These are phyloP conservation scores for Pythium pyrilobum DNA, from an alignment of 352 stramenopile genomes.

Conservation along the genomic window DNA sequence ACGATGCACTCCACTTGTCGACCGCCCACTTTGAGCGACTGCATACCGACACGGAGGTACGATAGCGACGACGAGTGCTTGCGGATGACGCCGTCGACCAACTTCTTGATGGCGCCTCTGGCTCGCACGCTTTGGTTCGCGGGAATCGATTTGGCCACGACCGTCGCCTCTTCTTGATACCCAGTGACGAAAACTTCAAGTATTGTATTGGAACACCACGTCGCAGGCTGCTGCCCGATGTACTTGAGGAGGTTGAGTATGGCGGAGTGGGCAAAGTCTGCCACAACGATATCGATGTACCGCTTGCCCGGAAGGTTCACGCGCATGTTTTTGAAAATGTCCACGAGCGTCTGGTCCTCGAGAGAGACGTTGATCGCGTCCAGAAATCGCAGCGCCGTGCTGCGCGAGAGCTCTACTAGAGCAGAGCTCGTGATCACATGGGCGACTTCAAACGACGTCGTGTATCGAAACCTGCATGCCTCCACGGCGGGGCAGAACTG, in stretches of 20 bases:
- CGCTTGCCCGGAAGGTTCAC: neutral
- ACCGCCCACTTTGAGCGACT: neutral
- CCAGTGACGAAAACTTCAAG: neutral
- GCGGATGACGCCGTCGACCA: neutral
- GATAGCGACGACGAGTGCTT: constrained; percentile 1
- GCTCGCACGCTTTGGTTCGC: neutral
- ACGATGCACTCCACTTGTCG: neutral
- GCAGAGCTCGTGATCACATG: no score
- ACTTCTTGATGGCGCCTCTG: neutral
- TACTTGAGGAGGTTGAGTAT: neutral
- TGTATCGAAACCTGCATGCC: no score
- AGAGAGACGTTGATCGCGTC: neutral
- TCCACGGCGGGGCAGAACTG: no score
- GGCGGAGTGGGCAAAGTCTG: neutral
- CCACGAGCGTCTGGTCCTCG: neutral
- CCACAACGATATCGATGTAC: neutral
- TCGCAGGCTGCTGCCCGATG: neutral
- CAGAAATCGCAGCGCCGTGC: neutral
- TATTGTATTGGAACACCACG: neutral
- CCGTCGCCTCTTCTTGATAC: no score
- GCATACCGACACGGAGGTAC: neutral
- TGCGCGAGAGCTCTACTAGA: no score
- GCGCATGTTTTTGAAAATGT: neutral
- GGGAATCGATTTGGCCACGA: no score
- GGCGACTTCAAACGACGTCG: no score